Conservation (phyloP, 1,284 basidiomycete genomes). For the Puccinia sorghi region DNA sequence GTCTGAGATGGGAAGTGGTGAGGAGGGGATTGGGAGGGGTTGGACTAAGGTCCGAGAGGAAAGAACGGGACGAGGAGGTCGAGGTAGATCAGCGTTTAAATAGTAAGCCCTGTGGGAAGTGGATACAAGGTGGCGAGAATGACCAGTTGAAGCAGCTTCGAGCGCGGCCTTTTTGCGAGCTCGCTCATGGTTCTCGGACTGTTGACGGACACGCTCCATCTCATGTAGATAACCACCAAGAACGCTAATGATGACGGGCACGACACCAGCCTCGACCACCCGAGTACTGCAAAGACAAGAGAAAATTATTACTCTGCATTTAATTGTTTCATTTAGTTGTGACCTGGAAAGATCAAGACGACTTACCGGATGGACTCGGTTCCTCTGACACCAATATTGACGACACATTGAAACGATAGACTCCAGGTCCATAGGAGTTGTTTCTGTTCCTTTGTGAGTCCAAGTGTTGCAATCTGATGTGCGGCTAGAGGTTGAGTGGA, state of each 20-base stretch:
- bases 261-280: conserved; percentile 92
- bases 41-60: conserved; percentile 50
- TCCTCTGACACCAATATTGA: conserved; percentile 97
- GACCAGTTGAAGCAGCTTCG: conserved; percentile 56
- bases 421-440: conserved; percentile 64
- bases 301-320: background rate
- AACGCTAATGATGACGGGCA: conserved; percentile 91
- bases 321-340: background rate
- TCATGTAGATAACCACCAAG: conserved; percentile 72
- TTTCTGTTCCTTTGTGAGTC: conserved; percentile 51
- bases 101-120: conserved; percentile 23
- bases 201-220: conserved; percentile 60
- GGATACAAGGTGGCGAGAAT: conserved; percentile 38
- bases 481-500: conserved; percentile 60
- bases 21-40: conserved; percentile 38
- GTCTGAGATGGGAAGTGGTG: conserved; percentile 41
- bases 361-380: conserved; percentile 66
- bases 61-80: conserved; percentile 40
- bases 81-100: conserved; percentile 30
- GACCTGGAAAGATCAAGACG: background rate
- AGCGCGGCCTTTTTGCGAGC: conserved; percentile 25
- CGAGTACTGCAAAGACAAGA: conserved; percentile 67
- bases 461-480: conserved; percentile 66
- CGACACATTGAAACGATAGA: conserved; percentile 93
- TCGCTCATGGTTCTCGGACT: conserved; percentile 51